phyloP scores from a whole-genome alignment of 768 basidiomycete species.

The Podaxis sp. region DNA sequence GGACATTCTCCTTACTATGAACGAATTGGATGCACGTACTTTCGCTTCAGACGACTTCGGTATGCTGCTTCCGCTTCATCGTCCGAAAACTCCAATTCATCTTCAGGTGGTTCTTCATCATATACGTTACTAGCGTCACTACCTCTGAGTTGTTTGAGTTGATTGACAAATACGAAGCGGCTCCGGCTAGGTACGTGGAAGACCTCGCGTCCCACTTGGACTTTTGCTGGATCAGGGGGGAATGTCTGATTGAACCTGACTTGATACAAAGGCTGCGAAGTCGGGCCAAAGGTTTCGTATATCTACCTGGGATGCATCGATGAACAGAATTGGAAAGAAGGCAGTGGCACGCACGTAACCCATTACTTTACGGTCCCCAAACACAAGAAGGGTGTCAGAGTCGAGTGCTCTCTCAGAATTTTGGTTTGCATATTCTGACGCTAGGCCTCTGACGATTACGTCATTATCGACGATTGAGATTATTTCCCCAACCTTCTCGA shows the following conservation, averaged over 20 bases:
- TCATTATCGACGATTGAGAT: slow-evolving; percentile 69
- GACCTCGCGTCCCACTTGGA: slow-evolving; percentile 56
- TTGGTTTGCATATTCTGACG: slow-evolving; percentile 36
- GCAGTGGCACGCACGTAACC: slow-evolving; percentile 65
- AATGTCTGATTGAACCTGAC: slow-evolving; percentile 71
- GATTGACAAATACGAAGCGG: slow-evolving; percentile 76
- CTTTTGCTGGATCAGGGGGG: slow-evolving; percentile 53
- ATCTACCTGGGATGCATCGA: slow-evolving; percentile 45
- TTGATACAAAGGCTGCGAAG: slow-evolving; percentile 85
- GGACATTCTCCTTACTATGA: slow-evolving; percentile 4
- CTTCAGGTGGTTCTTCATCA: slow-evolving; percentile 89
- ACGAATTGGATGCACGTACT: slow-evolving; percentile 32
- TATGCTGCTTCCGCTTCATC: slow-evolving; percentile 86
- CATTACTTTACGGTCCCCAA: slow-evolving; percentile 83
- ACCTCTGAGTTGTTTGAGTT: slow-evolving; percentile 69
- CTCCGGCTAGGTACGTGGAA: slow-evolving; percentile 82
- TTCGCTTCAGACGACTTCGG: slow-evolving; percentile 56
- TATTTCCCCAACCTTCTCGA: slow-evolving; percentile 78
- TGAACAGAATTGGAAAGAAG: slow-evolving; percentile 1
- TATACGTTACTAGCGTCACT: slow-evolving; percentile 93
- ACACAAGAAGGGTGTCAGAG: slow-evolving; percentile 86
- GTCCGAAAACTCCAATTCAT: slow-evolving; percentile 92
- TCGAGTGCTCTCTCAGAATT: slow-evolving; percentile 70
- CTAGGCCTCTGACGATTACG: slow-evolving; percentile 66
- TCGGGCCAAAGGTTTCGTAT: slow-evolving; percentile 95